phyloP scores from a whole-genome alignment of 2,329 filamentous ascomycete species.

The Pseudocercospora cruenta region DNA sequence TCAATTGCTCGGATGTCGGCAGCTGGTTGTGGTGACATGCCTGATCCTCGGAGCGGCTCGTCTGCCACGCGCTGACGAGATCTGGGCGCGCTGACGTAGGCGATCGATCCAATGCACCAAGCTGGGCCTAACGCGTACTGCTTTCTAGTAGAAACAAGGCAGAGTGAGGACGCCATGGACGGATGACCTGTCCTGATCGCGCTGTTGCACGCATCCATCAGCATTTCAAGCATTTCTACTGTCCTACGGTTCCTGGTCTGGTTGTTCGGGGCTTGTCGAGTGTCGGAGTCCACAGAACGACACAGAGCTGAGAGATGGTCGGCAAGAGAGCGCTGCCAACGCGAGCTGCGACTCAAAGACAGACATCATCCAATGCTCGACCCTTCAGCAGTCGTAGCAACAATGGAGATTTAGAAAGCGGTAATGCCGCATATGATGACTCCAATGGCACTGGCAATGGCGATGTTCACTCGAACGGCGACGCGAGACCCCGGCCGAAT shows the following conservation, averaged over 20 bases:
- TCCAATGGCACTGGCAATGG: conserved; percentile 21
- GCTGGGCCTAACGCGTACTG: not conserved
- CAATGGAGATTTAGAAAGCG: conserved; percentile 25
- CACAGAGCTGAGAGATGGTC: conserved; percentile 27
- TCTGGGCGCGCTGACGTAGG: conserved; percentile 3
- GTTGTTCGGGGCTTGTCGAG: not conserved
- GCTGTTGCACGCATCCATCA: not conserved
- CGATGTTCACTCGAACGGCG: conserved; percentile 21
- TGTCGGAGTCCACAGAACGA: not conserved
- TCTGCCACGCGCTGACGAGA: not conserved
- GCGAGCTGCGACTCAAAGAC: not conserved
- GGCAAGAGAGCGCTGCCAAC: conserved; percentile 34
- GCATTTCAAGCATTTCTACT: not conserved
- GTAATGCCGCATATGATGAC: conserved; percentile 13
- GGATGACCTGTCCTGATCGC: not conserved
- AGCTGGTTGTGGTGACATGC: not conserved
- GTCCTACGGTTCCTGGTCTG: not conserved
- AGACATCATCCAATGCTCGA: conserved; percentile 12
- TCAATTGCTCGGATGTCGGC: not conserved
- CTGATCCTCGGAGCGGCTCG: not conserved
- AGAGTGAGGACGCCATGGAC: not conserved
- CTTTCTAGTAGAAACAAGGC: not conserved
- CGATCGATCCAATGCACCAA: conserved; percentile 3
- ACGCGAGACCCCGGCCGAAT: conserved; percentile 30
- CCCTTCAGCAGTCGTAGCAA: conserved; percentile 15